Base-by-base conservation (phyloP, 108 stramenopile genomes). In the Fragilariopsis cylindrus region DNA sequence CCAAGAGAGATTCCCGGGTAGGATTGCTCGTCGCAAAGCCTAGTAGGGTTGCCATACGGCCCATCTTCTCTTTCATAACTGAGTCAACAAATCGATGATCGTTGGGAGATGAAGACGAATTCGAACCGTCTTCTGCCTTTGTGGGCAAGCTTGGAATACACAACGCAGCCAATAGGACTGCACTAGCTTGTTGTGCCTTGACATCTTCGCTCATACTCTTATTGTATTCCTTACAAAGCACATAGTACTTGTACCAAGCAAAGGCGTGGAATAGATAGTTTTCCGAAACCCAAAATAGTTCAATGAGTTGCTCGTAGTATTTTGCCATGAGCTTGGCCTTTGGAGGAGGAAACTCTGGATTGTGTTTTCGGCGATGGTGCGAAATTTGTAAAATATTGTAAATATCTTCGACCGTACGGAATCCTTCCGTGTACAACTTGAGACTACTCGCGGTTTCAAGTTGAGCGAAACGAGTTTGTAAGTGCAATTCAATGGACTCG, bases 251-350 rank as follows among this genome's bases (percentile, higher is more conserved):
- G 87, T 90, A 93, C 92, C 90, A 96, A 7, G 99, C 98, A 85
- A 97, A 98, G 57, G 99, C 98, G 72, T 99, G 98, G 83, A 98
- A 99, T 21, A 99, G 87, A 76, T 95, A 85, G 77, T 98, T 98
- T 73, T 97, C 97, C 42, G 91, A 86, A 3, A 98, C 97, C 97
- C 97, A 97, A 76, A 99, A 99, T 70, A 99, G 86, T 48, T 88
- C 88, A 19, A 92, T 97, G 66, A 99, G 90, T 69, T 97, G 96
- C 72, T 98, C 97, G 83, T 98, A 99, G 83, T 98, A 99, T 54
- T 92, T 85, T 4, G 98, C 98, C 96, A 98, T 94, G 63, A 97
- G 86, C 76, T 95, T 95, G 74, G 96, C 88, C 74, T 97, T 97
- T 53, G 97, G 96, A n/a, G 91, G 82, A 48, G 92, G 81, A 12